Base-by-base conservation (phyloP, 495 filamentous ascomycete species). In the Aspergillus saccharolyticus region DNA sequence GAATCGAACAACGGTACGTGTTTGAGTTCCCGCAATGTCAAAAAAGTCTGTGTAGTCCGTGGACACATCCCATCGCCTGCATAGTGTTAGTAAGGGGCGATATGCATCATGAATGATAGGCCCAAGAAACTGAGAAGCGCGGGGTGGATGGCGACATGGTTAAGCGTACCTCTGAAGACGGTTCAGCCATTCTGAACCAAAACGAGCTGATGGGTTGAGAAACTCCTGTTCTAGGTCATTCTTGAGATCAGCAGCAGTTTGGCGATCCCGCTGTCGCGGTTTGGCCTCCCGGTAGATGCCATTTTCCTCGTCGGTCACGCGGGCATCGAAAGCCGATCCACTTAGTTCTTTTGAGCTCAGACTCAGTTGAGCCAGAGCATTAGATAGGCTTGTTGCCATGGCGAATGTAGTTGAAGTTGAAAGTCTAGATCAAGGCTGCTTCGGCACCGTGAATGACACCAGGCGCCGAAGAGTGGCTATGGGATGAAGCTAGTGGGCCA, bases 1-100 rank as follows among this genome's bases (percentile, higher is more conserved):
- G 71, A 98, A 98, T 48, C 94, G 88, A 53, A 89, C 94, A 61
- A 96, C 85, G 16, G 91, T 96, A 53, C 94, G 86, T 3, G 90
- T 89, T 74, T 97, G 95, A 0, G 91, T 96, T 16, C 91, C 90
- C 8, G 90, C 90, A 42, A 97, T 77, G 55, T 86, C 82, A 74
- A 96, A 96, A 19, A 97, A 80, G 51, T 89, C 83, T 17, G 83
- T 82, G 66, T 89, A 86, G 62, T 95, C 85, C 33, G 83, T 80
- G 12, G 89, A 79, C 45, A 82, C 76, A 55, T 96, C 89, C 93
- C 91, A 97, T 72, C 91, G 82, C 62, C 85, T 86, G 52, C 18
- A 54, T 21, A 52, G 54, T 52, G 24, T 50, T 18, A 50, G 47
- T 17, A 9, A n/a, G n/a, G n/a, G n/a, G n/a, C n/a, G n/a, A n/a